phyloP scores from a whole-genome alignment of 73 alveolate genomes.

The Symbiodinium natans region DNA sequence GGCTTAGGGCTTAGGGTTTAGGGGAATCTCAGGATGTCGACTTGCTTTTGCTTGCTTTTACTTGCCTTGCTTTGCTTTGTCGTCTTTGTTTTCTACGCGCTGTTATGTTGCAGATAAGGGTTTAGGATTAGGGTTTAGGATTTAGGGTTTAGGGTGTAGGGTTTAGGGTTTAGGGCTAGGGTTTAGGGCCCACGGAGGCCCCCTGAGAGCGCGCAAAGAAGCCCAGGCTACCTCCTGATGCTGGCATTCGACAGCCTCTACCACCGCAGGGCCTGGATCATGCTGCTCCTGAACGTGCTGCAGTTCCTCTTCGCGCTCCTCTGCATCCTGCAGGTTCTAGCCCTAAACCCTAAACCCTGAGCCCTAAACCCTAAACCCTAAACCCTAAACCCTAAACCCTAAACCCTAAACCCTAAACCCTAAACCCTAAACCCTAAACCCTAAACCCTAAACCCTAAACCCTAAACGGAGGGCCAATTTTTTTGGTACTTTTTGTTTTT shows the following conservation, averaged over 20 bases:
- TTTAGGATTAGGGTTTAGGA: no score
- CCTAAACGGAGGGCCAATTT: no score
- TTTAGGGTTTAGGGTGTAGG: neutral
- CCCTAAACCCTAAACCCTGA: neutral
- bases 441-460: no score
- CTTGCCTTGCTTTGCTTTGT: neutral
- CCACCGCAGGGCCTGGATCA: conserved; percentile 79
- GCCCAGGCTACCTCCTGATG: conserved; percentile 59
- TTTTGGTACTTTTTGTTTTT: no score
- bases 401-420: neutral
- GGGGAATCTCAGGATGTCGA: no score
- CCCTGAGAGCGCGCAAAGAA: no score
- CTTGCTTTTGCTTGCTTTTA: no score
- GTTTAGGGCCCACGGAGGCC: neutral
- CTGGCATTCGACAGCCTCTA: conserved; percentile 89
- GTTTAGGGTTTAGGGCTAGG: neutral
- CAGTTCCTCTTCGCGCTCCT: conserved; percentile 42
- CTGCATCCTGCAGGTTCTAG: neutral
- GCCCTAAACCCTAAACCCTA: no score
- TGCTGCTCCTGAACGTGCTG: conserved; percentile 34
- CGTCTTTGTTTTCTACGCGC: no score
- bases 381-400: neutral
- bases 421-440: no score
- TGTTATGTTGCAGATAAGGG: no score
- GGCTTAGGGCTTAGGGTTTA: neutral